phyloP scores from a whole-genome alignment of 2,329 filamentous ascomycete species.

The Sporothrix globosa region DNA sequence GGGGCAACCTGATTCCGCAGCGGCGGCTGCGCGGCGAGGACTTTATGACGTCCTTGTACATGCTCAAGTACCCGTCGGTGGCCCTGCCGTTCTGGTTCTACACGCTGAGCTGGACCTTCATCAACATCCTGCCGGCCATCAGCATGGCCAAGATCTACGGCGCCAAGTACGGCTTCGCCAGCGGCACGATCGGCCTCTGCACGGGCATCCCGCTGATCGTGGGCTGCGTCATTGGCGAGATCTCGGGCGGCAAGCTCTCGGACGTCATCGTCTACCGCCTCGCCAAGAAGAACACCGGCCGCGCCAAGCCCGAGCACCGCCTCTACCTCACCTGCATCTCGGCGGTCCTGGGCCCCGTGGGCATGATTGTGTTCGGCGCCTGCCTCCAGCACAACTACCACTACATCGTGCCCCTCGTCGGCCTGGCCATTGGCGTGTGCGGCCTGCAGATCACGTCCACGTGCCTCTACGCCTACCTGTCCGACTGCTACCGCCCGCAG shows the following conservation, averaged over 20 bases:
- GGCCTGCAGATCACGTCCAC: conserved; percentile 35
- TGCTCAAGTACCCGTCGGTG: conserved; percentile 35
- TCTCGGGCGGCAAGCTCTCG: conserved; percentile 34
- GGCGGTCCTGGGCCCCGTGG: conserved; percentile 31
- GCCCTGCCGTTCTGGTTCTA: conserved; percentile 32
- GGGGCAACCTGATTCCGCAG: conserved; percentile 30
- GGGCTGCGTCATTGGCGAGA: conserved; percentile 34
- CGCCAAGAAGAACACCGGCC: conserved; percentile 26
- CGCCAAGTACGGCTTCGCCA: conserved; percentile 28
- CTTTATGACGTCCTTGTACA: conserved; percentile 31
- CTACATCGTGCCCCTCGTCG: conserved; percentile 29
- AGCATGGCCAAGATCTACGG: conserved; percentile 36
- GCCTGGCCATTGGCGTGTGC: conserved; percentile 30
- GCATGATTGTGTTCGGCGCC: conserved; percentile 34
- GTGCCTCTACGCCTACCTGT: conserved; percentile 34
- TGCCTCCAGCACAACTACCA: conserved; percentile 28
- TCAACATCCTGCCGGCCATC: conserved; percentile 36
- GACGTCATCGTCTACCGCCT: conserved; percentile 31
- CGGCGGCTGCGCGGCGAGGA: conserved; percentile 28
- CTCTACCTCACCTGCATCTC: conserved; percentile 32
- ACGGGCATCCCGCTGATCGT: conserved; percentile 34
- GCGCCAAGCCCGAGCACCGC: conserved; percentile 33
- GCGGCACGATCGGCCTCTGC: conserved; percentile 33
- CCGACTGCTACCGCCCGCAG: conserved; percentile 35
- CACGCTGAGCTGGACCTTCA: conserved; percentile 33